A percentile compares a stretch with the other conserved stretches of the same genome.
Conservation (phyloP, 1,284 basidiomycete species). For the Cystobasidiaceae sp. region DNA sequence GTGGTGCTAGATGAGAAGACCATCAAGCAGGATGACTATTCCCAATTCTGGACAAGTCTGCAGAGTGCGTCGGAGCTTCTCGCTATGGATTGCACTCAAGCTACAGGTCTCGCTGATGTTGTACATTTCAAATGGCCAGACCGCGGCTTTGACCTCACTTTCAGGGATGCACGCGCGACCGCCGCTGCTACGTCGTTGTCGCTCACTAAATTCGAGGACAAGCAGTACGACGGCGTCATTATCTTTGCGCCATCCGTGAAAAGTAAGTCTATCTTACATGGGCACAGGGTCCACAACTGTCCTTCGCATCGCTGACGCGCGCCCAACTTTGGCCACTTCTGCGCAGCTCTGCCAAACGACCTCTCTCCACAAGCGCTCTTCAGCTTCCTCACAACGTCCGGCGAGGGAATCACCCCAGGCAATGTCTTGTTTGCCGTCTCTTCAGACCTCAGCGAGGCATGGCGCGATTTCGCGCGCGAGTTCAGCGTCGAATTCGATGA, state of each 20-base stretch:
- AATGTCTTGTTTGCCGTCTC: conserved; percentile 82
- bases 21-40: conserved; percentile 60
- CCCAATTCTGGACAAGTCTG: conserved; percentile 71
- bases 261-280: conserved; percentile 53
- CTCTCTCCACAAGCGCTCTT: conserved; percentile 79
- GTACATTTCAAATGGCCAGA: conserved; percentile 49
- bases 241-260: conserved; percentile 75
- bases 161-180: conserved; percentile 69
- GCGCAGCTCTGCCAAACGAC: conserved; percentile 63
- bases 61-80: conserved; percentile 54
- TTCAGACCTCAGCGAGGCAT: conserved; percentile 52
- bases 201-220: conserved; percentile 64
- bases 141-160: conserved; percentile 72
- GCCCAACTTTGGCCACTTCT: no score
- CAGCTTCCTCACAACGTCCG: conserved; percentile 55
- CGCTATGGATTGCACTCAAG: background rate
- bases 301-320: background rate
- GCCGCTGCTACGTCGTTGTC: conserved; percentile 50
- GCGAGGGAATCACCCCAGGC: conserved; percentile 53
- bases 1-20: conserved; percentile 70
- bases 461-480: conserved; percentile 53
- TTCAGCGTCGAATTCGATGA: conserved; percentile 54
- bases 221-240: conserved; percentile 74
- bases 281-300: background rate
- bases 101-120: background rate